Evolutionary conservation across 2,329 filamentous ascomycete genomes (phyloP), one percentile per base, ranked within the genome.

Genomic region (Geosmithia flava): DNA sequence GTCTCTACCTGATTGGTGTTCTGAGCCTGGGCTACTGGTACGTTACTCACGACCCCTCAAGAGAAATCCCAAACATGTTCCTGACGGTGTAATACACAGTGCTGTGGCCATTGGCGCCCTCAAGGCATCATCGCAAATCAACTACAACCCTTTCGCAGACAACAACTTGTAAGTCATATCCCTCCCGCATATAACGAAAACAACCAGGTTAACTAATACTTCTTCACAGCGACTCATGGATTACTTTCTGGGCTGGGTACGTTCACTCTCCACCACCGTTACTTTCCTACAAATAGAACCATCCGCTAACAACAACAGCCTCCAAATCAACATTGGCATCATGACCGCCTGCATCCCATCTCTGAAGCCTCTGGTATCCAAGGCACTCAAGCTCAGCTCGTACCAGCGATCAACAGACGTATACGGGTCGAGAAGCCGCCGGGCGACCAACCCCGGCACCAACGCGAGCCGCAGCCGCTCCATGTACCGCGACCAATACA

Each of bases 21-120:
- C 54, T 70, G 7, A 63, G 65, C 45, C 54, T 71, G 29, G 68
- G 68, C 23, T 68, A 67, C 50, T 56, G 66, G 63, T 65, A 53
- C 23, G 23, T 5, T 27, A 27, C 23, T 11, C 33, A 7, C 33
- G 11, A 37, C 33, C 6, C 33, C 33, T 16, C 15, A 3, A 13
- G 33, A 37, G 5, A 3, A 7, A 37, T 30, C n/a, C n/a, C 33
- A 11, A 37, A 37, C 33, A 37, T 13, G 11, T 13, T 13, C 13
- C 10, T 16, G 6, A 37, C 11, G 33, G 11, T 11, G 11, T 11
- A 13, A 37, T 37, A 16, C 33, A 13, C 33, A 68, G 65, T 8
- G 66, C 67, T 7, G 65, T 68, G 19, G 59, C 56, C 2, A 60
- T 68, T 47, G 67, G 66, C 16, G 58, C 66, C 20, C 55, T 67